Evolutionary conservation across 2,329 filamentous ascomycete species (phyloP).

Genomic region (Diaporthe sp.): DNA sequence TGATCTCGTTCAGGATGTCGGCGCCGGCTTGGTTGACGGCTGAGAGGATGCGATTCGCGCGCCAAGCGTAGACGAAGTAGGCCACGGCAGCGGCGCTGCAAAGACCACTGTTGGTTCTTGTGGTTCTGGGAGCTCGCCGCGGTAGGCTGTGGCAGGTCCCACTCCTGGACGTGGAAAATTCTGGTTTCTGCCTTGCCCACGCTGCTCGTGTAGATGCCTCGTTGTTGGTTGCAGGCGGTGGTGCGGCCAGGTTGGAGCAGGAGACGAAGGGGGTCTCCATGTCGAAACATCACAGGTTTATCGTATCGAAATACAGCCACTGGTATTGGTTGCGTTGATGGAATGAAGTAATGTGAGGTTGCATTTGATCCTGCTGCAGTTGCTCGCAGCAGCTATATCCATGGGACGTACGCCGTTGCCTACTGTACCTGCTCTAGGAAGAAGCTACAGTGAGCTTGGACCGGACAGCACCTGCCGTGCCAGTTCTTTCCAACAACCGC

Average conservation of each 20-base stretch:
- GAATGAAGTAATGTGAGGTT: no score
- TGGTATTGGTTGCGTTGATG: no score
- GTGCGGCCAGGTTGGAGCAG: neutral
- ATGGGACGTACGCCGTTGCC: no score
- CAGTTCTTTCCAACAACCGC: neutral
- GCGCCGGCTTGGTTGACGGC: neutral
- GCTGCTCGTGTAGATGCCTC: neutral
- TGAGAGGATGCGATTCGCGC: neutral
- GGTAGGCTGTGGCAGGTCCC: no score
- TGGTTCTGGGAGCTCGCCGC: neutral
- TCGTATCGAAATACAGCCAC: no score
- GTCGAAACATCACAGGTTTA: no score
- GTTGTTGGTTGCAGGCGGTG: neutral
- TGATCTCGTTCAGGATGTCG: no score
- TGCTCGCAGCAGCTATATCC: no score
- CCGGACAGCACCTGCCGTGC: neutral
- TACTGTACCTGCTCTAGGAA: no score
- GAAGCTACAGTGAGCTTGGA: no score
- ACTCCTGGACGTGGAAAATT: neutral
- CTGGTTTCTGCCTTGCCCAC: neutral
- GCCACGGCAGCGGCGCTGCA: neutral
- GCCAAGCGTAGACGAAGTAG: no score
- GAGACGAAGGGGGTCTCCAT: neutral
- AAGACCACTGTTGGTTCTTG: neutral
- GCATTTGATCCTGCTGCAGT: no score